Base-by-base conservation (phyloP, 1,139 yeast genomes). In the Kurtzmaniella natalensis region DNA sequence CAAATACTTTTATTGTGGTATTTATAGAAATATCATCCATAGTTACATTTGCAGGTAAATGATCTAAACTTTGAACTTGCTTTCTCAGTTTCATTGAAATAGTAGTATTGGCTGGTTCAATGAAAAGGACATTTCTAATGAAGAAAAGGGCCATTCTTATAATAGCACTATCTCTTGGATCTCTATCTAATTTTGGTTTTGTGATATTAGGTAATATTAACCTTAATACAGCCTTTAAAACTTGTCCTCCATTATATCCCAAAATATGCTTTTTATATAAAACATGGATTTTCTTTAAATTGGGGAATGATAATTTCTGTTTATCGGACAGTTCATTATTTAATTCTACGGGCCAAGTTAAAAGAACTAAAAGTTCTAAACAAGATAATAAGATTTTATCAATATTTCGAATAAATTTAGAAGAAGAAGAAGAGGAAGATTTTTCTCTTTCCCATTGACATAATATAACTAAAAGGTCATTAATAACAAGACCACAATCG, bases 291-390 rank as follows among this genome's bases (percentile, higher is more conserved):
- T 75, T 75, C 44, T 76, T 72, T 33, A 89, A 59, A 35, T 75
- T 74, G n/a, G 79, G 67, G 44, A 71, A 80, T 32, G 76, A 67
- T 20, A 70, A 59, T 32, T 73, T 67, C 48, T 84, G 88, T 36
- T 72, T 72, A 23, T 71, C 73, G 16, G 76, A 64, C 34, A 81
- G 59, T 23, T 78, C 78, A 2, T 53, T 49, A 15, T 48, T 51
- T 32, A 62, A 45, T 25, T 66, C 73, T 5, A 84, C 57, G 0
- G 97, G 97, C 88, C 95, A 85, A 0, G 96, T 84, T 50, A 94
- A 64, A 3, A 86, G 77, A 1, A 87, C 96, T 39, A 92, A 59
- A 9, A 94, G 59, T 55, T 92, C 96, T 37, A 92, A 62, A 43
- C 85, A 73, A 6, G 85, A 74, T 28, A 84, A 55, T 39, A 88